These are phyloP conservation scores for Pythium plurisporium DNA, from an alignment of 352 stramenopile species.

Conservation along the genomic window DNA sequence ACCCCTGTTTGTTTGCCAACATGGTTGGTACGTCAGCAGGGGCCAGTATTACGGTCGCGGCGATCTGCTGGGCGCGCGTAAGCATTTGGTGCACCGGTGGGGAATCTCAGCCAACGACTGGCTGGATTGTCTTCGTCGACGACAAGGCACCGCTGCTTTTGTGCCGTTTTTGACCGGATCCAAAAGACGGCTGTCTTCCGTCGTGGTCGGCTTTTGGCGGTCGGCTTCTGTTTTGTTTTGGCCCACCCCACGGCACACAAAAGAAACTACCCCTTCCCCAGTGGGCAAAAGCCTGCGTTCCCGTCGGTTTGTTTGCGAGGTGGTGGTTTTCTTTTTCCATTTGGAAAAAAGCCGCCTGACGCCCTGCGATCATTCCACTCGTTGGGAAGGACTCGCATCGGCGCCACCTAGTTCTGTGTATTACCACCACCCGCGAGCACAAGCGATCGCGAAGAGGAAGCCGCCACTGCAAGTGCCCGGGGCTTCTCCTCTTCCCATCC, in stretches of 20 bases:
- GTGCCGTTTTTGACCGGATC: slow-evolving; percentile 8
- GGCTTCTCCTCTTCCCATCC: not conserved
- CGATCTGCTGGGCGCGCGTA: not conserved
- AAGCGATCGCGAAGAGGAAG: slow-evolving; percentile 5
- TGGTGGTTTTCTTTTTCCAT: slow-evolving; percentile 11
- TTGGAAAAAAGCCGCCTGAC: slow-evolving; percentile 16
- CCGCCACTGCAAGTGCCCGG: not conserved
- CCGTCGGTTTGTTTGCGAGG: no score
- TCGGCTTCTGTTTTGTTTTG: slow-evolving; percentile 14
- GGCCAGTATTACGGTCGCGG: slow-evolving; percentile 8
- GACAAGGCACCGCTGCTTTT: no score
- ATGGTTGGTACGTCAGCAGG: slow-evolving; percentile 2
- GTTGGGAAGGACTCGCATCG: not conserved
- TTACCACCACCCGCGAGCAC: not conserved
- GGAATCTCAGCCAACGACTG: not conserved
- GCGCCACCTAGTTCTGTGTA: no score
- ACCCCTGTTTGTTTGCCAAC: no score
- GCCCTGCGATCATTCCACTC: slow-evolving; percentile 4
- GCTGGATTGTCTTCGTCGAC: not conserved
- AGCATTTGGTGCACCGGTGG: not conserved
- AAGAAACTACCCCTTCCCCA: slow-evolving; percentile 13
- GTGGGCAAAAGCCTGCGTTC: no score
- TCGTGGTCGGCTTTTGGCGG: slow-evolving; percentile 1
- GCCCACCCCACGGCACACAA: no score
- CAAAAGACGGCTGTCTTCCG: not conserved